These are phyloP conservation scores for Platanthera zijinensis DNA, from an alignment of 106 monocot species.

Conservation along the genomic window DNA sequence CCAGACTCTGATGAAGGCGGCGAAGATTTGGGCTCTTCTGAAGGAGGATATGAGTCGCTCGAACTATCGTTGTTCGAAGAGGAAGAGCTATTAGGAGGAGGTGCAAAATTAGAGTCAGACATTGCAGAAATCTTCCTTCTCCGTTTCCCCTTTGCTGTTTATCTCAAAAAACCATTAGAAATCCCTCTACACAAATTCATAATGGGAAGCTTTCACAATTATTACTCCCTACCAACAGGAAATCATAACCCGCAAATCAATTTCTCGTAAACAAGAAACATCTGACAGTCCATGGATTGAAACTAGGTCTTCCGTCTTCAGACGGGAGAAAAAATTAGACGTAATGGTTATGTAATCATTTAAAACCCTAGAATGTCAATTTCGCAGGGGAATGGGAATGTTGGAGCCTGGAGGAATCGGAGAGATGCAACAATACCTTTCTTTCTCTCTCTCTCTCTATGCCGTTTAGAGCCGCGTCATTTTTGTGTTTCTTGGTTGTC, in stretches of 20 bases:
- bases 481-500: not conserved
- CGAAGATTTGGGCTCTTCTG: not conserved
- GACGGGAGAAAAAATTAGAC: not conserved
- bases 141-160: not conserved
- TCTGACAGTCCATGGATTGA: not conserved
- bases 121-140: not conserved
- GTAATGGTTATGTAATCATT: not conserved
- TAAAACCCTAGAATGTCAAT: not conserved
- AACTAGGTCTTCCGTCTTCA: not conserved
- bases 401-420: not conserved
- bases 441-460: not conserved
- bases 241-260: not conserved
- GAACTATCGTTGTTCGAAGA: not conserved
- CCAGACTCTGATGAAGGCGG: constrained; percentile 6
- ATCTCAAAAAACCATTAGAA: not conserved
- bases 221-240: not conserved
- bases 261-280: not conserved
- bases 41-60: not conserved
- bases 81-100: not conserved
- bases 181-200: not conserved
- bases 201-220: not conserved
- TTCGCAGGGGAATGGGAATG: not conserved
- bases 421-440: not conserved
- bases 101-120: constrained; percentile 5
- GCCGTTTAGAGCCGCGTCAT: not conserved